Evolutionary conservation across 2,329 filamentous ascomycete genomes (phyloP), one percentile per base, ranked within the genome.

Genomic region (Xenosphaeropsis pyriputrescens): DNA sequence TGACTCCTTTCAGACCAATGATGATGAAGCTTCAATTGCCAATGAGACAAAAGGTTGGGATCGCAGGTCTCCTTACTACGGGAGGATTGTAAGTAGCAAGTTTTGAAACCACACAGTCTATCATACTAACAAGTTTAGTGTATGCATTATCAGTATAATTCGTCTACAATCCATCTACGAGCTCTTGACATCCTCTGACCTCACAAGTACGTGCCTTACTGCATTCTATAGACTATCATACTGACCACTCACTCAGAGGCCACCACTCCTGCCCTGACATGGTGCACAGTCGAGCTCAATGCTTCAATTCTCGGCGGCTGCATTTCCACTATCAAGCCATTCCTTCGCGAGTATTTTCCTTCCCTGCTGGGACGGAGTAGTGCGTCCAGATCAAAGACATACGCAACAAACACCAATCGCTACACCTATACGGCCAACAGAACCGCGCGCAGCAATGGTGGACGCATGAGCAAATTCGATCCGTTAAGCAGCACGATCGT

Each of bases 21-120:
- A 58, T 65, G 6, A 55, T 58, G 50, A 58, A 61, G n/a, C 50
- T 67, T 5, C 54, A 58, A 18, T 56, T 68, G 30, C 54, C 60
- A 4, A 47, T 39, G 13, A 50, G 54, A 14, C 63, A 67, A 45
- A 66, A 63, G 47, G 40, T 63, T 18, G 60, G 56, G 1, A 46
- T 67, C 7, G 60, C 22, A 3, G 4, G 22, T 26, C 22, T 26
- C 8, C 22, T 26, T 9, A 26, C 22, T 9, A 26, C 22, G 8
- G 22, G 22, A 6, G 22, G 22, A 26, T 26, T 26, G 22, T 26
- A 26, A 26, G 22, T 5, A 26, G 3, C 22, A 26, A 26, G 8
- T 3, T 26, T 9, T 26, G 22, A 26, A 6, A 6, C 8, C 12
- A 26, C 8, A 11, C 8, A 9, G 8, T 5, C 4, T 26, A 3